These are phyloP conservation scores for Colletotrichum agaves DNA, from an alignment of 2,329 filamentous ascomycete genomes.

Conservation along the genomic window DNA sequence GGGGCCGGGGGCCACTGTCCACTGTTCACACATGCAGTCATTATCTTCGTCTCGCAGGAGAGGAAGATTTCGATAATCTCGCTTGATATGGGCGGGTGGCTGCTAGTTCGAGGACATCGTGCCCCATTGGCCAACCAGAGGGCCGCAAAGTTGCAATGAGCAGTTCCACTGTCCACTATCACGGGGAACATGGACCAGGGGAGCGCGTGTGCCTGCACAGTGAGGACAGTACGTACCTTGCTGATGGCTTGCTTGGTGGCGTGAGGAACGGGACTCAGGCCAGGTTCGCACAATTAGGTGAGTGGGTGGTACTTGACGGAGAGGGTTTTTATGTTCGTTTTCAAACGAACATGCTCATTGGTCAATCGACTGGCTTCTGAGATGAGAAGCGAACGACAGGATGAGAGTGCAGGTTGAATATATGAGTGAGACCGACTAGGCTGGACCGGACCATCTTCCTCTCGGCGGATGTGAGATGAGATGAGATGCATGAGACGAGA, in stretches of 20 bases:
- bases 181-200: slow-evolving; percentile 26
- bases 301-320: background rate
- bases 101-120: slow-evolving; percentile 24
- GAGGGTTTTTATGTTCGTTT: background rate
- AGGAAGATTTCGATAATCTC: slow-evolving; percentile 41
- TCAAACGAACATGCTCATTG: background rate
- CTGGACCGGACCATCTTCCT: background rate
- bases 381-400: background rate
- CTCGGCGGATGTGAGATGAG: slow-evolving; percentile 21
- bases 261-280: background rate
- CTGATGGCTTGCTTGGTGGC: background rate
- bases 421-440: background rate
- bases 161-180: slow-evolving; percentile 34
- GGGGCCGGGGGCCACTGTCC: too few relatives aligned
- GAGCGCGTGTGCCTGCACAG: background rate
- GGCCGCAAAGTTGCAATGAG: slow-evolving; percentile 16
- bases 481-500: slow-evolving; percentile 28
- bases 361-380: background rate
- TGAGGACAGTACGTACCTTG: background rate
- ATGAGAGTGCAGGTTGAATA: too few relatives aligned
- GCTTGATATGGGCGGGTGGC: slow-evolving; percentile 40
- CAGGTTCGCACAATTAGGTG: background rate
- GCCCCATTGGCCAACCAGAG: slow-evolving; percentile 32
- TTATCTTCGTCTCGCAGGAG: slow-evolving; percentile 24
- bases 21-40: slow-evolving; percentile 3